A percentile compares a stretch with the other conserved stretches of the same genome.
Evolutionary conservation across 257 asterid species (phyloP).

Genomic region (Ilex asprella): DNA sequence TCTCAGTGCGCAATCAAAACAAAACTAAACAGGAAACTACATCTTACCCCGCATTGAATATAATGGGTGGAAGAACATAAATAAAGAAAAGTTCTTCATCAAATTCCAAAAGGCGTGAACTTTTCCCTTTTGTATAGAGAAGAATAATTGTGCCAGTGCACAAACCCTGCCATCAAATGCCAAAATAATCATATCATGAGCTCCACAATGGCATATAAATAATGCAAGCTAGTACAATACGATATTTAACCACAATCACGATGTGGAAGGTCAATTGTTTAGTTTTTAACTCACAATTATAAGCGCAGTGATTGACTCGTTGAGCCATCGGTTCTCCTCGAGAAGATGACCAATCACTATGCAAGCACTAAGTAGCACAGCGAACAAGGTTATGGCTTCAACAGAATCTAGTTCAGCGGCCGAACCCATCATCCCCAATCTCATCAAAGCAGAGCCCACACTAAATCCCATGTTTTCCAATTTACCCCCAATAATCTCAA

Average conservation of each 20-base stretch:
- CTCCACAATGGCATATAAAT: background rate
- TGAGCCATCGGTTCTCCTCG: slow-evolving; percentile 55
- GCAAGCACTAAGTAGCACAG: slow-evolving; percentile 49
- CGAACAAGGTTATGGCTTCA: slow-evolving; percentile 40
- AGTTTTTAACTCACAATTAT: slow-evolving; percentile 32
- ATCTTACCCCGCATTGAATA: slow-evolving; percentile 76
- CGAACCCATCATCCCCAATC: slow-evolving; percentile 8
- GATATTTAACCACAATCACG: background rate
- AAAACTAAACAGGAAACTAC: background rate
- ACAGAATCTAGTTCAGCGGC: slow-evolving; percentile 22
- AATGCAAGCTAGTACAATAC: background rate
- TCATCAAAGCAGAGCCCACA: slow-evolving; percentile 4
- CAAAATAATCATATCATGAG: background rate
- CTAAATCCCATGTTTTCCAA: background rate
- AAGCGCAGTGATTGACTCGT: slow-evolving; percentile 51
- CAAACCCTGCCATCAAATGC: slow-evolving; percentile 46
- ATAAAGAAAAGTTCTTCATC: slow-evolving; percentile 67
- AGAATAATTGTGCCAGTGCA: slow-evolving; percentile 37
- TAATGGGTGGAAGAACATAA: slow-evolving; percentile 79
- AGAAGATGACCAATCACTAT: slow-evolving; percentile 58
- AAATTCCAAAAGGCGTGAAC: slow-evolving; percentile 54
- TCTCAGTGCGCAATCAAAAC: background rate
- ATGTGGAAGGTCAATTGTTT: background rate
- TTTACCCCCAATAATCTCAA: background rate
- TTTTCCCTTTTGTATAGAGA: slow-evolving; percentile 40